phyloP scores from a whole-genome alignment of 1,139 yeast genomes.

The Kodamaea sp. region DNA sequence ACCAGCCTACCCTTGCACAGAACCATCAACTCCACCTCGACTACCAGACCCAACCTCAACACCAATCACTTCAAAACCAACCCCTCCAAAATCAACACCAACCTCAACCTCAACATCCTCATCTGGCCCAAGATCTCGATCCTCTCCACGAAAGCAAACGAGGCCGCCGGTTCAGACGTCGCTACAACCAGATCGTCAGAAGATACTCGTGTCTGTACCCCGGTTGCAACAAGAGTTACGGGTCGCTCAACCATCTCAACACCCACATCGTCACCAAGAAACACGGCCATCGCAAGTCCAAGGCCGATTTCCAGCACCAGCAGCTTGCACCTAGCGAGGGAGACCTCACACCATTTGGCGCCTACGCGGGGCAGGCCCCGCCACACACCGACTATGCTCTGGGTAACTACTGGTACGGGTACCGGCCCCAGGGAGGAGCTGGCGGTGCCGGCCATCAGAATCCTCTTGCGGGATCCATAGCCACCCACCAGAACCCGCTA shows the following conservation, averaged over 20 bases:
- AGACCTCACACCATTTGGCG: not conserved
- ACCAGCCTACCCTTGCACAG: slow-evolving; percentile 2
- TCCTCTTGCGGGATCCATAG: no score
- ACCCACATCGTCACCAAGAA: slow-evolving; percentile 73
- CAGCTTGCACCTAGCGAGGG: slow-evolving; percentile 8
- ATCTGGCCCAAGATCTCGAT: slow-evolving; percentile 13
- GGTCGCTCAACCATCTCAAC: slow-evolving; percentile 74
- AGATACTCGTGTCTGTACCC: slow-evolving; percentile 61
- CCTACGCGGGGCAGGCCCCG: slow-evolving; percentile 1
- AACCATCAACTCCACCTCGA: no score
- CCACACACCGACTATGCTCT: slow-evolving; percentile 20
- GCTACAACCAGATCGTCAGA: slow-evolving; percentile 70
- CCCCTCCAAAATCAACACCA: slow-evolving; percentile 7
- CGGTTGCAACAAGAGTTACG: slow-evolving; percentile 70
- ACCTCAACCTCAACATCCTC: slow-evolving; percentile 8
- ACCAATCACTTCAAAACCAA: slow-evolving; percentile 10
- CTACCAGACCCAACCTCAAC: no score
- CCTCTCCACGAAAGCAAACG: slow-evolving; percentile 17
- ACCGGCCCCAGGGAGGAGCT: slow-evolving; percentile 18
- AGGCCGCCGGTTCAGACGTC: slow-evolving; percentile 57
- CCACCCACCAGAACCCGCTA: no score
- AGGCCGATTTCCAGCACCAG: slow-evolving; percentile 58
- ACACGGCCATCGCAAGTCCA: slow-evolving; percentile 69
- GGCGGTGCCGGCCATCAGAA: no score
- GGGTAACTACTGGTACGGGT: slow-evolving; percentile 33